Evolutionary conservation across 2,329 filamentous ascomycete species (phyloP).

Genomic region (Ascochyta koolunga): DNA sequence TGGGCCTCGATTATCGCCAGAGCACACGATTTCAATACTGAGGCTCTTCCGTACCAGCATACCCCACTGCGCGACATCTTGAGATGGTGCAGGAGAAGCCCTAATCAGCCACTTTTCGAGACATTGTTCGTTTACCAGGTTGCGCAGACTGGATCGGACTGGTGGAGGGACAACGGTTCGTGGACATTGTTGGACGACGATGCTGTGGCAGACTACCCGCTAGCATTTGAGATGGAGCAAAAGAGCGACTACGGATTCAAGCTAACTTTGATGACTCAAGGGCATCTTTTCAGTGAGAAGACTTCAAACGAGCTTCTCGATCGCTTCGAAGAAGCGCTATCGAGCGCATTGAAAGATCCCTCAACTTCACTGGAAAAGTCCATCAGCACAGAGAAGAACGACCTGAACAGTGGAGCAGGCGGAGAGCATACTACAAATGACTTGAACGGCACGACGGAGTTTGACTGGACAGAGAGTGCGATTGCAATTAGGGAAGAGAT

Average conservation of each 20-base stretch:
- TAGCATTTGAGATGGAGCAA: slow-evolving; percentile 76
- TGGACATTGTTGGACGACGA: slow-evolving; percentile 60
- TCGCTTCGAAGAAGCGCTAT: slow-evolving; percentile 51
- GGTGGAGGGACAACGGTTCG: slow-evolving; percentile 41
- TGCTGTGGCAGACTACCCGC: slow-evolving; percentile 68
- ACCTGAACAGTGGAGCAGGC: background rate
- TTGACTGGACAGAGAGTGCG: slow-evolving; percentile 66
- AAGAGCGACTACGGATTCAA: slow-evolving; percentile 55
- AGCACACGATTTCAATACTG: slow-evolving; percentile 74
- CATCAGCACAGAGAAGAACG: slow-evolving; percentile 7
- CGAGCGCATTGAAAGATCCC: slow-evolving; percentile 44
- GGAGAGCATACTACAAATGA: background rate
- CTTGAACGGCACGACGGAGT: slow-evolving; percentile 34
- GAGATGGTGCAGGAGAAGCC: slow-evolving; percentile 72
- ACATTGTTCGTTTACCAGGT: slow-evolving; percentile 82
- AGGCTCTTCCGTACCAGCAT: slow-evolving; percentile 74
- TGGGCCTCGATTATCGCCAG: slow-evolving; percentile 66
- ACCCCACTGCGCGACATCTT: slow-evolving; percentile 79
- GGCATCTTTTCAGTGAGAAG: slow-evolving; percentile 47
- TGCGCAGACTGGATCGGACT: slow-evolving; percentile 26
- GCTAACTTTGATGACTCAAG: slow-evolving; percentile 66
- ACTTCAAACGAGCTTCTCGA: slow-evolving; percentile 50
- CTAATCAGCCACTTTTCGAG: slow-evolving; percentile 67
- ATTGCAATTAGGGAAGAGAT: slow-evolving; percentile 65
- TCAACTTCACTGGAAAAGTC: slow-evolving; percentile 24